These are phyloP conservation scores for Ustanciosporium gigantosporum DNA, from an alignment of 1,284 basidiomycete species.

Conservation along the genomic window DNA sequence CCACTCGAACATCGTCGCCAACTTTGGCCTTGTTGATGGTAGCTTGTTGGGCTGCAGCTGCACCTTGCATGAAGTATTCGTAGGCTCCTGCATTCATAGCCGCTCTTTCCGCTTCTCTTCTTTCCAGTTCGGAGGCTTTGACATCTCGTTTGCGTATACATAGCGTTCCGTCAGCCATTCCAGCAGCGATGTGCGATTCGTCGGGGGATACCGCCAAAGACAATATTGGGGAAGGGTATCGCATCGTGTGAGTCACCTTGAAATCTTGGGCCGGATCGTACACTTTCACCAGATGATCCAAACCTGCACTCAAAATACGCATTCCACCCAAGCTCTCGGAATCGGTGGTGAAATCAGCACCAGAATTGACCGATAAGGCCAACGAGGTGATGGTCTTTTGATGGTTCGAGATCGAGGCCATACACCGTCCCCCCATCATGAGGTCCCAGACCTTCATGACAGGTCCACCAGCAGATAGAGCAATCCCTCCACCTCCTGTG, in stretches of 20 bases:
- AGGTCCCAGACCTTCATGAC: constrained; percentile 95
- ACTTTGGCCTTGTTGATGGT: constrained; percentile 9
- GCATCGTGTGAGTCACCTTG: constrained; percentile 96
- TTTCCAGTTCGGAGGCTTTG: constrained; percentile 70
- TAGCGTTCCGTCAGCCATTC: constrained; percentile 94
- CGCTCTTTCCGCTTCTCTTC: constrained; percentile 63
- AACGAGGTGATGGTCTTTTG: constrained; percentile 95
- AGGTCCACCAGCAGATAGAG: constrained; percentile 84
- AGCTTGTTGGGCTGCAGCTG: constrained; percentile 22
- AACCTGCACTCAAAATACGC: constrained; percentile 81
- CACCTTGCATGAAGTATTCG: constrained; percentile 69
- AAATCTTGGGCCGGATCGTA: constrained; percentile 77
- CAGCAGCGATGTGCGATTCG: constrained; percentile 91
- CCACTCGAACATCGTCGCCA: constrained; percentile 63
- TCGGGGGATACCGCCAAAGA: constrained; percentile 94
- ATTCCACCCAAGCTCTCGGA: constrained; percentile 64
- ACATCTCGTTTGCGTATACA: constrained; percentile 67
- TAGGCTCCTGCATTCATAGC: constrained; percentile 70
- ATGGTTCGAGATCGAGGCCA: constrained; percentile 71
- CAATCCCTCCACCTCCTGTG: constrained; percentile 74
- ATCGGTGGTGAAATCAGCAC: constrained; percentile 42
- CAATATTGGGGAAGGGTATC: constrained; percentile 89
- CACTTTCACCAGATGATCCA: constrained; percentile 98
- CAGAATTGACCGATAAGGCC: constrained; percentile 47
- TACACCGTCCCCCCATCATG: constrained; percentile 77